phyloP scores from a whole-genome alignment of 306 rosid genomes.

The Chamaecrista fasciculata region DNA sequence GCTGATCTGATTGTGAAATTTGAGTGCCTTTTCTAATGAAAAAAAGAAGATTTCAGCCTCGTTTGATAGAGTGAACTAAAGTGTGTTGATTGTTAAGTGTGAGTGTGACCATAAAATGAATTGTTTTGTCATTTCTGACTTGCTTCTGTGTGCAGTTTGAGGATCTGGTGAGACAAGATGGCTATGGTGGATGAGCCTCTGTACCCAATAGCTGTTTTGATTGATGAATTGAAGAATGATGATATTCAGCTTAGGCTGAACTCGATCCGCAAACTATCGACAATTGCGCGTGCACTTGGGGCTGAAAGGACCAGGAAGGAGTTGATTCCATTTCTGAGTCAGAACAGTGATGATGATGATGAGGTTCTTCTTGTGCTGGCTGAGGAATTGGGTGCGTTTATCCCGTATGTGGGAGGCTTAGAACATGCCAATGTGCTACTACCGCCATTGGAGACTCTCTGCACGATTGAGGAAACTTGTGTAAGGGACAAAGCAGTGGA shows the following conservation, averaged over 20 bases:
- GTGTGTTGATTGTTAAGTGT: background rate
- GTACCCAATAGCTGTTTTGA: conserved; percentile 91
- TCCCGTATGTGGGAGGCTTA: conserved; percentile 90
- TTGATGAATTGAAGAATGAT: conserved; percentile 90
- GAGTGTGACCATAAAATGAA: background rate
- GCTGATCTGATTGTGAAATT: background rate
- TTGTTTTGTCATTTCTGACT: background rate
- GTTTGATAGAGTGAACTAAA: background rate
- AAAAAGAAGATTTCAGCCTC: background rate
- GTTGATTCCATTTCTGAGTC: conserved; percentile 81
- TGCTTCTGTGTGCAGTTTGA: conserved; percentile 1
- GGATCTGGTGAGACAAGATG: conserved; percentile 42
- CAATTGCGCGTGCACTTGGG: conserved; percentile 92
- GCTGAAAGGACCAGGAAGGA: conserved; percentile 94
- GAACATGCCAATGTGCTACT: conserved; percentile 83
- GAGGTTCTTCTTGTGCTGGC: conserved; percentile 98
- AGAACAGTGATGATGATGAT: conserved; percentile 91
- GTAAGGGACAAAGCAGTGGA: conserved; percentile 97
- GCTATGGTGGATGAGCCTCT: conserved; percentile 65
- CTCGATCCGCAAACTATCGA: conserved; percentile 90
- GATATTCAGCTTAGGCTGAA: conserved; percentile 89
- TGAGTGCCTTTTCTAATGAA: background rate
- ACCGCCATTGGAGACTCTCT: conserved; percentile 85
- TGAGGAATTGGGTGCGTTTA: conserved; percentile 83
- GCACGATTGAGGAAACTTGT: conserved; percentile 91